phyloP scores from a whole-genome alignment of 2,329 filamentous ascomycete species.

The Phialocephala subalpina region DNA sequence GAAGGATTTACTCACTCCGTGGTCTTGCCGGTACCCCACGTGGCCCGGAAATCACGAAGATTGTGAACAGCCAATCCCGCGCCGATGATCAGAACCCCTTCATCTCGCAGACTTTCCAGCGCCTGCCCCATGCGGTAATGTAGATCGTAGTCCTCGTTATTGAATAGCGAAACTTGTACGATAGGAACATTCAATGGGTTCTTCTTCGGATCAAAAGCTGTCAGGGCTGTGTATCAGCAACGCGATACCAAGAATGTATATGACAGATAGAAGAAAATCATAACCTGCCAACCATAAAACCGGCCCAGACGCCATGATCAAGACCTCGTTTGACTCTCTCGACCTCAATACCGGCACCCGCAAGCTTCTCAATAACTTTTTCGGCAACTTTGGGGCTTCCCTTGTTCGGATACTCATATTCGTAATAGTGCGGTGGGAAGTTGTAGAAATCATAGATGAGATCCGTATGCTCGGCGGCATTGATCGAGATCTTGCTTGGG shows the following conservation, averaged over 20 bases:
- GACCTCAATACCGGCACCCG: slow-evolving; percentile 64
- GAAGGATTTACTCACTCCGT: slow-evolving; percentile 61
- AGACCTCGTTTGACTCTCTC: slow-evolving; percentile 69
- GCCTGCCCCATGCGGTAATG: slow-evolving; percentile 75
- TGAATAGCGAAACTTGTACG: slow-evolving; percentile 76
- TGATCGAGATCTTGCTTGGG: slow-evolving; percentile 66
- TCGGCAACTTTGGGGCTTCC: slow-evolving; percentile 68
- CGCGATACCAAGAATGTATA: slow-evolving; percentile 2
- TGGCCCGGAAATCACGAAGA: slow-evolving; percentile 60
- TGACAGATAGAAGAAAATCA: slow-evolving; percentile 13
- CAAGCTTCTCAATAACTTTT: slow-evolving; percentile 64
- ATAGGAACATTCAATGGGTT: slow-evolving; percentile 73
- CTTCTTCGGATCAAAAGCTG: slow-evolving; percentile 33
- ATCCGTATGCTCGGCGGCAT: slow-evolving; percentile 67
- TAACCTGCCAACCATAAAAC: slow-evolving; percentile 55
- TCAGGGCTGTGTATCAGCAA: slow-evolving; percentile 20
- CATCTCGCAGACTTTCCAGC: slow-evolving; percentile 68
- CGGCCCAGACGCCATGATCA: slow-evolving; percentile 77
- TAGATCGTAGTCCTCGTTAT: slow-evolving; percentile 67
- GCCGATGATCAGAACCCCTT: slow-evolving; percentile 72
- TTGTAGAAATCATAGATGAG: slow-evolving; percentile 82
- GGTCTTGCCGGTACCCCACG: slow-evolving; percentile 56
- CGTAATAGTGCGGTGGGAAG: slow-evolving; percentile 75
- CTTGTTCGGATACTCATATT: slow-evolving; percentile 69
- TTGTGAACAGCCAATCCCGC: slow-evolving; percentile 83